Conservation (phyloP, 129 eudicot genomes). For the Saussurea involucrata region DNA sequence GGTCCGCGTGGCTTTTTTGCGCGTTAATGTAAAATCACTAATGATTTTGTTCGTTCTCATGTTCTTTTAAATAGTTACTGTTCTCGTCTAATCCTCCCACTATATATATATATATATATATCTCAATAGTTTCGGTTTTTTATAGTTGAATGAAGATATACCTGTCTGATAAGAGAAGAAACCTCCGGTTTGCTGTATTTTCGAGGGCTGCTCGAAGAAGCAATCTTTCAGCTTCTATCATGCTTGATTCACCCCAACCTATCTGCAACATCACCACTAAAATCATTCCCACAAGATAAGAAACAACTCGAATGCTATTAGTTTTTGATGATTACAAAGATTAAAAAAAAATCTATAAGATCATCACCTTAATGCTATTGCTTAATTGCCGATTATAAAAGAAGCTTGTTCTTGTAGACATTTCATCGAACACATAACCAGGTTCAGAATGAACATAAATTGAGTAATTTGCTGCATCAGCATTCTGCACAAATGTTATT, state of each 20-base stretch:
- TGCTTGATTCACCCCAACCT: constrained; percentile 93
- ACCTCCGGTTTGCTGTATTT: constrained; percentile 79
- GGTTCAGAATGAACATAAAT: constrained; percentile 87
- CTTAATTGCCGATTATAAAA: constrained; percentile 64
- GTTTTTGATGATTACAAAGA: background rate
- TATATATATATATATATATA: no score
- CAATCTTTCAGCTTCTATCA: constrained; percentile 91
- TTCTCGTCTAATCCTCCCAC: no score
- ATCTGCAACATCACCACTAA: constrained; percentile 62
- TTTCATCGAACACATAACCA: constrained; percentile 79
- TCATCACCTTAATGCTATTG: constrained; percentile 73
- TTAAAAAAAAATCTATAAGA: background rate
- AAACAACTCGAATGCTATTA: constrained; percentile 8
- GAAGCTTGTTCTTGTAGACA: constrained; percentile 65
- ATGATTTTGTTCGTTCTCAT: no score
- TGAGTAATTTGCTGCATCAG: constrained; percentile 60
- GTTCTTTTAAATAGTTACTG: no score
- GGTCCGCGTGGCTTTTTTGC: no score
- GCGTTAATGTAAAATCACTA: no score
- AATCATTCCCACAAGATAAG: constrained; percentile 34
- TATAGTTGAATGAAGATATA: constrained; percentile 18
- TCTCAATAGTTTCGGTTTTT: no score
- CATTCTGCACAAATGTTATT: constrained; percentile 59
- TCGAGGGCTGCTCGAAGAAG: constrained; percentile 74
- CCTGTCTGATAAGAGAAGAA: constrained; percentile 95